phyloP scores from a whole-genome alignment of 495 filamentous ascomycete genomes.

The Podospora pseudoanserina region DNA sequence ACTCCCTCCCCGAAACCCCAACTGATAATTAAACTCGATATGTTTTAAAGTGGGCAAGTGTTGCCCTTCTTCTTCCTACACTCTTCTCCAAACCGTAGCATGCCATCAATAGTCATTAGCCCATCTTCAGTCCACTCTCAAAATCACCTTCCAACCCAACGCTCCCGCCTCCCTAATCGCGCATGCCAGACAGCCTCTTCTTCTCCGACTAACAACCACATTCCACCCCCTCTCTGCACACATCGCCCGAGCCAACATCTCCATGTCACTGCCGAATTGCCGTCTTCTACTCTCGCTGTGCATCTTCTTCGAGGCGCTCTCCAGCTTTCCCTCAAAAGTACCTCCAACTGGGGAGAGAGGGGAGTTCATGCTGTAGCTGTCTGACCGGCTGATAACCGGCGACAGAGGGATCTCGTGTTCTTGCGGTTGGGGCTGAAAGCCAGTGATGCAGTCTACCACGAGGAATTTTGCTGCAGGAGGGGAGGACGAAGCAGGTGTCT shows the following conservation, averaged over 20 bases:
- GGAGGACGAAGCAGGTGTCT: constrained; percentile 24
- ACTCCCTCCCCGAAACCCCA: neutral
- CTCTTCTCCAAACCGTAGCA: neutral
- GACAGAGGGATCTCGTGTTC: constrained; percentile 37
- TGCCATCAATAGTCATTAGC: neutral
- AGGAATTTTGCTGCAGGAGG: constrained; percentile 39
- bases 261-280: constrained; percentile 54
- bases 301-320: constrained; percentile 42
- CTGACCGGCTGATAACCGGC: constrained; percentile 32
- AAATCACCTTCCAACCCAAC: constrained; percentile 60
- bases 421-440: constrained; percentile 39
- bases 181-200: constrained; percentile 62
- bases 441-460: constrained; percentile 53
- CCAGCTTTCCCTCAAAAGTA: constrained; percentile 8
- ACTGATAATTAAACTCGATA: neutral
- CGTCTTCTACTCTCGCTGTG: constrained; percentile 48
- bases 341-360: constrained; percentile 5
- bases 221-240: constrained; percentile 67
- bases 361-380: constrained; percentile 18
- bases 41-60: no score
- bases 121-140: constrained; percentile 51
- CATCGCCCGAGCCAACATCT: constrained; percentile 64
- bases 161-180: constrained; percentile 68
- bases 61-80: neutral
- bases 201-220: constrained; percentile 61